Evolutionary conservation across 352 stramenopile genomes (phyloP), one percentile per base, ranked within the genome.

Genomic region (Globisporangium rhizosaccharum): DNA sequence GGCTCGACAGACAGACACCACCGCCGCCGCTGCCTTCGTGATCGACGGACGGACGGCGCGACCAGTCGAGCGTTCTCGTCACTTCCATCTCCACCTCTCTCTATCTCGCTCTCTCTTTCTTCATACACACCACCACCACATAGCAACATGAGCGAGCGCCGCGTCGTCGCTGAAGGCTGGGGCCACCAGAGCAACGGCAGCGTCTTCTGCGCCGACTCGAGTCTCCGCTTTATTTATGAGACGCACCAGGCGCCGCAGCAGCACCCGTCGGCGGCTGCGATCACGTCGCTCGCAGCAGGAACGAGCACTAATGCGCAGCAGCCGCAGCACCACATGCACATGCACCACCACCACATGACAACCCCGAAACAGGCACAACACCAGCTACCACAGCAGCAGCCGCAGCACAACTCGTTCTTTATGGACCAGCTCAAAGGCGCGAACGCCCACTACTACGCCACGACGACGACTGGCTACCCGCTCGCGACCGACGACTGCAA

Each of bases 131-230:
- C 12, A 46, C 8, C 18, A 20, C 41, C 3, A 47, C 41, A 47
- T 28, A 26, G 33, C 5, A 56, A 2, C 9, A 63, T 56, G 51
- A 62, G 37, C 26, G 73, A 83, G 59, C 75, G 82, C 66, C 76
- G 80, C 46, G 78, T 91, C 2, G 57, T 91, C 45, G 79, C 82
- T 41, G 79, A 92, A 56, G 82, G 82, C 25, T 92, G 80, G 79
- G 82, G 79, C 44, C 55, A 71, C 6, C 71, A 79, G 59, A 58
- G 62, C 30, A 71, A 71, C 5, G 76, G 82, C 33, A 86, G 67
- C 65, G 82, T 92, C 60, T 92, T 92, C 69, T 92, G 82, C 67
- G 82, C 79, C 53, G 82, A 92, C 56, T 92, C 82, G 59, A 88
- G 79, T 70, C 74, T 92, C 45, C 82, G 80, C 18, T 90, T 80